Evolutionary conservation across 345 rosid species (phyloP), one percentile per base, ranked within the genome.

Genomic region (Acer campestre): DNA sequence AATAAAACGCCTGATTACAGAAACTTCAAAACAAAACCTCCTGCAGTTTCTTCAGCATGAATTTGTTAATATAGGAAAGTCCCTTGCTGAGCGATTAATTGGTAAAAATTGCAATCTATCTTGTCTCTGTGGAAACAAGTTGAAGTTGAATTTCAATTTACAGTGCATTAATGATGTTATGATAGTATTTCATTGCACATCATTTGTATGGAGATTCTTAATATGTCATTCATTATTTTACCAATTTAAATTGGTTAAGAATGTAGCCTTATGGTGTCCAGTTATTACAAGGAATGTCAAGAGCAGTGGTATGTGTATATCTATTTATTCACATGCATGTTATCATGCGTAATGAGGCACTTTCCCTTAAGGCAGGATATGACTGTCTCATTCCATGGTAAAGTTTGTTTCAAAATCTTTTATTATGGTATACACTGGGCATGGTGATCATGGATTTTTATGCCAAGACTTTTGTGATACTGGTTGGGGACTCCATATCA

Each of bases 31-130:
- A 82, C 91, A 79, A 84, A 91, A 83, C 80, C 93, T 95, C 68
- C 77, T 93, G 80, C 98, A 93, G 82, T 93, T 93, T 89, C 93
- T 95, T 76, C 98, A 92, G 88, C 91, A 95, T 86, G 99, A 93
- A 84, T 95, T 93, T 86, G 96, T 95, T 61, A 92, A 90, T 78
- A 93, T 95, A 62, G 89, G 94, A 75, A 93, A 92, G 83, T 49
- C 91, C 31, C 90, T 81, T 80, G 99, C 99, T 16, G 90, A 90
- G 11, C 83, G 99, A 61, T 85, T 93, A 82, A 90, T 93, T 72
- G 99, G 99, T 93, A 85, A 86, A 87, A 42, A 9, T 35, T 75
- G 72, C 16, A 61, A n/a, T n/a, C 27, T 7, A 70, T 31, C 8
- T 46, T 74, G 38, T 40, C 42, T 6, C n/a, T 23, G 8, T 1